Evolutionary conservation across 768 basidiomycete species (phyloP).

Genomic region (Termitomyces sp.): DNA sequence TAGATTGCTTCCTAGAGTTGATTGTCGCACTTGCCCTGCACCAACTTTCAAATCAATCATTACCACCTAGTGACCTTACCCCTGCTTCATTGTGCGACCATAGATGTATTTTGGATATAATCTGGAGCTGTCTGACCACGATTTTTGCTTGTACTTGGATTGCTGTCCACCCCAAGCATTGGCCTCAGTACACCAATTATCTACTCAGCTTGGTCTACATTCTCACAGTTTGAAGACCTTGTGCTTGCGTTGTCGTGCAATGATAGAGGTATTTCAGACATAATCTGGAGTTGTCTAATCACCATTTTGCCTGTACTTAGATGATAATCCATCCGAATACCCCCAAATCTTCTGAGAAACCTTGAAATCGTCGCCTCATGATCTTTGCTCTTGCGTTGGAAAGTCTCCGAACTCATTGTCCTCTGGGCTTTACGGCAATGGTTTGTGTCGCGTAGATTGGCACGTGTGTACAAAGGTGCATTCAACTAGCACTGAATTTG

Average conservation of each 20-base stretch:
- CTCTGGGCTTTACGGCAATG: conserved; percentile 16
- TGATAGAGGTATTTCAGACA: conserved; percentile 10
- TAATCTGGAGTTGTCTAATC: conserved; percentile 18
- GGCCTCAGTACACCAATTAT: background rate
- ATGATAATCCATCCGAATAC: conserved; percentile 21
- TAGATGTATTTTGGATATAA: conserved; percentile 14
- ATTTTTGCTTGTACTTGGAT: background rate
- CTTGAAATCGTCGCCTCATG: background rate
- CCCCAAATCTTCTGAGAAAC: conserved; percentile 2
- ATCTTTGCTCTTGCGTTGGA: conserved; percentile 15
- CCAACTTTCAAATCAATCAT: background rate
- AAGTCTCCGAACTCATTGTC: conserved; percentile 16
- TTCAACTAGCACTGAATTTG: too few species aligned
- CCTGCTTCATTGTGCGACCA: background rate
- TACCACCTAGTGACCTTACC: background rate
- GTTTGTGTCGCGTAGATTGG: conserved; percentile 13
- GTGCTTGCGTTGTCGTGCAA: background rate
- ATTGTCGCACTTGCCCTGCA: background rate
- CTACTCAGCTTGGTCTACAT: background rate
- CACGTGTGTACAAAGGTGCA: background rate
- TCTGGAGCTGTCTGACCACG: conserved; percentile 17
- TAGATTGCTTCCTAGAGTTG: background rate
- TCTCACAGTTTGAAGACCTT: background rate
- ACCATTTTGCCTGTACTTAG: conserved; percentile 20
- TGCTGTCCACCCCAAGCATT: conserved; percentile 18